Percentiles rank a stretch among this genome's conserved stretches.
Conservation (phyloP, 2,329 filamentous ascomycete genomes). For the Macroventuria anomochaeta region DNA sequence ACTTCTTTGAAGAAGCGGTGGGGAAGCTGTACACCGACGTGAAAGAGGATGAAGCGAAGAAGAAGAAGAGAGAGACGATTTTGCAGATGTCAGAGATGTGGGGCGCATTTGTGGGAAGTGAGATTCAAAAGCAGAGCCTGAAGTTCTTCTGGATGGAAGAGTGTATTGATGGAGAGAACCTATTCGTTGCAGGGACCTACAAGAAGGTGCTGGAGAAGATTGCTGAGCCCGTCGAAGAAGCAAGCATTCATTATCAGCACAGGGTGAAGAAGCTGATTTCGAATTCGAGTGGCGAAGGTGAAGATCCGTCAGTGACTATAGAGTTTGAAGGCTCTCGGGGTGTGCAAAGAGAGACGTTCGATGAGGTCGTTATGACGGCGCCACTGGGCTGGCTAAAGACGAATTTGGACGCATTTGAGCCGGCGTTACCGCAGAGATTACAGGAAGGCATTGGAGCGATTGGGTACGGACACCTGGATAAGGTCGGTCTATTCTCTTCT, state of each 20-base stretch:
- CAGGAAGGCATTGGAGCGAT: constrained; percentile 67
- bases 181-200: constrained; percentile 68
- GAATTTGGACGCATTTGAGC: constrained; percentile 60
- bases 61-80: constrained; percentile 56
- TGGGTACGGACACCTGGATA: constrained; percentile 74
- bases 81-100: constrained; percentile 68
- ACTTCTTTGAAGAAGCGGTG: constrained; percentile 62
- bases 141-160: constrained; percentile 82
- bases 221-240: constrained; percentile 63
- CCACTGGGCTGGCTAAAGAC: constrained; percentile 65
- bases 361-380: constrained; percentile 71
- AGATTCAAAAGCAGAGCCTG: constrained; percentile 69
- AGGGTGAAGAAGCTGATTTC: constrained; percentile 55
- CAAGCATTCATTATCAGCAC: constrained; percentile 60
- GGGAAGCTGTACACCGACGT: constrained; percentile 49
- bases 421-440: constrained; percentile 64
- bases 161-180: constrained; percentile 74
- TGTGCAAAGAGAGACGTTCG: constrained; percentile 61
- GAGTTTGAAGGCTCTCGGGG: constrained; percentile 49
- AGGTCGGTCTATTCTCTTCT: constrained; percentile 52
- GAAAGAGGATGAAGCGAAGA: constrained; percentile 49
- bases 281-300: constrained; percentile 10
- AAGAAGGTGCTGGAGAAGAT: constrained; percentile 65
- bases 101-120: constrained; percentile 74
- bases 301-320: constrained; percentile 45